Evolutionary conservation across 257 asterid genomes (phyloP), one percentile per base, ranked within the genome.

Genomic region (Przewalskia tangutica): DNA sequence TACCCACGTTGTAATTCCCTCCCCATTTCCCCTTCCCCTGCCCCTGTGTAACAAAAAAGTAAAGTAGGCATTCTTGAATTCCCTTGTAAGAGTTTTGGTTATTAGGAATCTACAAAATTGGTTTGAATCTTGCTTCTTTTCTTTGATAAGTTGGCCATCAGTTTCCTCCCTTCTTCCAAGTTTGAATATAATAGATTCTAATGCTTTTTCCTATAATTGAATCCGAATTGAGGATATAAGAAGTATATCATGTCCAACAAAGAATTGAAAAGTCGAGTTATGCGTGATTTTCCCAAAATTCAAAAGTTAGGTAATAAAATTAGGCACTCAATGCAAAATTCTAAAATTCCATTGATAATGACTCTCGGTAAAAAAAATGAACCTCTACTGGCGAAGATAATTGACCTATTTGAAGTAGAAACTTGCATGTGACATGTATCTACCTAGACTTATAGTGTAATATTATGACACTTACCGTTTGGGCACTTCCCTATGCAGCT

Each of bases 401-500:
- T 75, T 50, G 79, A 50, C 62, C 42, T 50, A 6, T 66, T 50
- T 50, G 79, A 73, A 27, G 11, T 73, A 23, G 79, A 73, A 73
- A 50, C 59, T 73, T 50, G 62, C 79, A 73, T 73, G 60, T 73
- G 79, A 50, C 79, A 12, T 6, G 20, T 73, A 23, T 50, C 14
- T 50, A 7, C 20, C 62, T 48, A 23, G 60, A 73, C 4, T 27
- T 50, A 12, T 48, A 13, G 12, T 50, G 44, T 50, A 50, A 48
- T 10, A 46, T 18, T 42, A 70, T 46, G 56, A 10, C 56, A 75
- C 60, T 75, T 50, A 23, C 56, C 42, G 12, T 48, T 27, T 27
- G 32, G 32, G 32, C 32, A 27, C 32, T 27, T 81, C 42, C 79
- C 67, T 18, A 7, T 81, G 88, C 93, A 96, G 98, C 93, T 83